These are phyloP conservation scores for Hypericum perforatum DNA, from an alignment of 345 rosid species.

Conservation along the genomic window DNA sequence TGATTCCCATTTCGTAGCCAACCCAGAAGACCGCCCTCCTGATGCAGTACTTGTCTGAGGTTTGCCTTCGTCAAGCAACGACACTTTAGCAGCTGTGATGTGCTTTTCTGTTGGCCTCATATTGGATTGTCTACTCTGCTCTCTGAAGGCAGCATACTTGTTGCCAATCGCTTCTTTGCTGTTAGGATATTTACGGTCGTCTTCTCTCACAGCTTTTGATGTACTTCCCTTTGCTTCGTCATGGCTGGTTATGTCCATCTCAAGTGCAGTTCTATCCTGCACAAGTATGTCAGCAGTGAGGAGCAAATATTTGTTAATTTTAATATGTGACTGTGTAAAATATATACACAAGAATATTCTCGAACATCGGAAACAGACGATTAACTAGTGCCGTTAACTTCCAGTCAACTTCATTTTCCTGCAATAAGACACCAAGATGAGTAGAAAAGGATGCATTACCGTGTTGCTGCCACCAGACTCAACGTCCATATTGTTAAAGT, in stretches of 20 bases:
- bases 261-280: slow-evolving; percentile 58
- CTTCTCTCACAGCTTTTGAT: slow-evolving; percentile 40
- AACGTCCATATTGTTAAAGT: slow-evolving; percentile 61
- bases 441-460: slow-evolving; percentile 23
- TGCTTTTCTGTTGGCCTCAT: slow-evolving; percentile 41
- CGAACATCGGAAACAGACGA: no score
- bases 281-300: slow-evolving; percentile 2
- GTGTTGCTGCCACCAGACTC: slow-evolving; percentile 42
- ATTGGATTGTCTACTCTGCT: slow-evolving; percentile 47
- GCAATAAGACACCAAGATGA: not conserved
- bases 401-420: no score
- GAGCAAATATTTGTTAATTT: not conserved
- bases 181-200: slow-evolving; percentile 45
- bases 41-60: slow-evolving; percentile 19
- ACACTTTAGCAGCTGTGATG: slow-evolving; percentile 66
- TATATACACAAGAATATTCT: no score
- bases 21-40: slow-evolving; percentile 39
- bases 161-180: slow-evolving; percentile 77
- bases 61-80: slow-evolving; percentile 50
- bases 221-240: slow-evolving; percentile 34
- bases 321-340: no score
- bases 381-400: no score
- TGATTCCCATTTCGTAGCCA: slow-evolving; percentile 67
- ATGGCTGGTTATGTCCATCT: slow-evolving; percentile 47
- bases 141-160: slow-evolving; percentile 82